These are phyloP conservation scores for Mollisiaceae sp. DNA, from an alignment of 2,329 filamentous ascomycete species.

Conservation along the genomic window DNA sequence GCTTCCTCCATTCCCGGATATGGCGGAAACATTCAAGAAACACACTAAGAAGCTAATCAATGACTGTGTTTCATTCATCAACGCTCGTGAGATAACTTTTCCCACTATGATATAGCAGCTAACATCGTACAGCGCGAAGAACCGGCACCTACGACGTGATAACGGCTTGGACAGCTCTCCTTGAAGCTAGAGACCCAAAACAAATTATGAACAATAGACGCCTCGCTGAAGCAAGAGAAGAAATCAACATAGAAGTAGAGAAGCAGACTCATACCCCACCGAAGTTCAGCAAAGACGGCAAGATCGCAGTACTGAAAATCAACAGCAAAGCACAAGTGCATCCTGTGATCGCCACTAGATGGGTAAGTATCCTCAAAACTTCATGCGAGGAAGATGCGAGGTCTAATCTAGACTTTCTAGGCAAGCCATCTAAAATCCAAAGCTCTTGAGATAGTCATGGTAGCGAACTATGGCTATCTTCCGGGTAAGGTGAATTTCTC, in stretches of 20 bases:
- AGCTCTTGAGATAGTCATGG: conserved; percentile 66
- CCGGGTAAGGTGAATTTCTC: conserved; percentile 70
- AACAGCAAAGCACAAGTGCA: conserved; percentile 66
- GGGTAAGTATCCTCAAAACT: conserved; percentile 45
- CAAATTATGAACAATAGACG: conserved; percentile 55
- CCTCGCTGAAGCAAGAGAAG: conserved; percentile 58
- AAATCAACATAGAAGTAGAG: conserved; percentile 66
- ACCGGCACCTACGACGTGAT: conserved; percentile 65
- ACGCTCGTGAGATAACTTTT: conserved; percentile 52
- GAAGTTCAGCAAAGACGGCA: conserved; percentile 66
- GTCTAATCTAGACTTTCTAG: conserved; percentile 19
- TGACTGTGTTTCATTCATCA: conserved; percentile 66
- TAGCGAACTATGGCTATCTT: conserved; percentile 70
- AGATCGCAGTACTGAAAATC: conserved; percentile 67
- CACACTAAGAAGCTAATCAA: conserved; percentile 67
- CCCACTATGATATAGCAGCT: background rate
- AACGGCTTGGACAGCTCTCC: conserved; percentile 64
- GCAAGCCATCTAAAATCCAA: conserved; percentile 62
- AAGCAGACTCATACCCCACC: conserved; percentile 65
- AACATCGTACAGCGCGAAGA: conserved; percentile 50
- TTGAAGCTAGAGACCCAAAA: conserved; percentile 54
- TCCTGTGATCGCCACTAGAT: conserved; percentile 69
- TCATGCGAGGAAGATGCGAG: background rate
- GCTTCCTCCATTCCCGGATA: conserved; percentile 69
- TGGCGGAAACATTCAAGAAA: conserved; percentile 62